Conservation (phyloP, 306 rosid species). For the Rosa chinensis region DNA sequence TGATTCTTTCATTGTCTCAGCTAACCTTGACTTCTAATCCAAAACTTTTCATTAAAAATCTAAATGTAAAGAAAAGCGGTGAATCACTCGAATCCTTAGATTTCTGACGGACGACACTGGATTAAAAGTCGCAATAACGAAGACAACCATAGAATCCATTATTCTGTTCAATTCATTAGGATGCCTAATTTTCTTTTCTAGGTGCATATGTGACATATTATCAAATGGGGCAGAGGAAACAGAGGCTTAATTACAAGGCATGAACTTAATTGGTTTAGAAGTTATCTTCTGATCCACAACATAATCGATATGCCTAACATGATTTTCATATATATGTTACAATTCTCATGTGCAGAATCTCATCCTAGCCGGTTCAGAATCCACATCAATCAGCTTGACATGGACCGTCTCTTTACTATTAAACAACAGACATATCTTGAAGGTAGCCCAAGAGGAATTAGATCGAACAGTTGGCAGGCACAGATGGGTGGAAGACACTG, state of each 20-base stretch:
- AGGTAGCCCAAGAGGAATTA: slow-evolving; percentile 52
- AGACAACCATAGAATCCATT: too few species aligned
- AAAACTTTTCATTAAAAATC: too few species aligned
- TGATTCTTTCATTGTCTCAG: too few species aligned
- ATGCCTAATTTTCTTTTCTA: too few species aligned
- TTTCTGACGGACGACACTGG: too few species aligned
- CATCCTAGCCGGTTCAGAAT: slow-evolving; percentile 54
- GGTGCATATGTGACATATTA: too few species aligned
- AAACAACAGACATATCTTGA: slow-evolving; percentile 36
- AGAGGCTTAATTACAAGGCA: background rate
- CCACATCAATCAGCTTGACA: slow-evolving; percentile 46
- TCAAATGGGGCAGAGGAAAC: background rate
- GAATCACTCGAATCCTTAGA: too few species aligned
- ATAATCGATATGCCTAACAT: background rate
- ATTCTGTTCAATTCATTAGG: too few species aligned
- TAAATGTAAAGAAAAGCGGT: too few species aligned
- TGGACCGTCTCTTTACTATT: slow-evolving; percentile 48
- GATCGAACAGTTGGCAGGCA: slow-evolving; percentile 41
- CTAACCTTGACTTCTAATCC: too few species aligned
- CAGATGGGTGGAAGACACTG: slow-evolving; percentile 41
- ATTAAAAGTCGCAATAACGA: too few species aligned
- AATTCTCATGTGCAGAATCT: slow-evolving; percentile 34
- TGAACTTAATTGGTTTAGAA: background rate
- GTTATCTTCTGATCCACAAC: background rate
- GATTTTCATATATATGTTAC: background rate